Base-by-base conservation (phyloP, 2,329 filamentous ascomycete species). In the Gaeumannomyces tritici region DNA sequence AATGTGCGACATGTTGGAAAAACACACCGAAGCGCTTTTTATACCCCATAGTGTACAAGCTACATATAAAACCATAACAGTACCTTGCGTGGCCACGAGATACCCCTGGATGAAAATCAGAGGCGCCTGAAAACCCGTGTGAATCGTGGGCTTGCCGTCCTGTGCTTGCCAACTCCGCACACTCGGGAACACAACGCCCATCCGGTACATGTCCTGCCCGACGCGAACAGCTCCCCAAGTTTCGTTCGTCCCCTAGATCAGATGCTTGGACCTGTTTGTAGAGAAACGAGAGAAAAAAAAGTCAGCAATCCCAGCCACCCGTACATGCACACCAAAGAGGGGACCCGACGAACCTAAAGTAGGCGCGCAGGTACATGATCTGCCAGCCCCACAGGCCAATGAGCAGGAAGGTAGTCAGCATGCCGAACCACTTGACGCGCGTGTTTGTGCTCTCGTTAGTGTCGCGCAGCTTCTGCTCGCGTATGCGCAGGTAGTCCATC, bases 401-500 rank as follows among this genome's bases (percentile, higher is more conserved):
- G 69, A 99, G 80, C 81, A 97, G 88, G 65, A 91, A 89, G 79
- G 96, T 98, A 31, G 93, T 98, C 67, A 88, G 86, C 74, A 97
- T 87, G 59, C 93, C 93, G 77, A 99, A 99, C 92, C 91, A 98
- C 82, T 98, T 99, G 72, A 99, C 95, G 64, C 95, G 86, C 78
- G 90, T 95, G 79, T 99, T 99, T 68, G 95, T 99, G 82, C 93
- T 98, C 88, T 99, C 95, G 77, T 99, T 99, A 69, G 95, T 99
- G 79, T 99, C 93, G 74, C 95, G 84, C 70, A 99, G 84, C 81
- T 91, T 96, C 84, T 96, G 92, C 82, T 99, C 95, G 70, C 95
- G 86, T 54, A 76, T 71, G 67, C 95, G 86, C 70, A 99, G 85
- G 79, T 98, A 99, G 67, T 98, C 93, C 93, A 99, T 96, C 83